Base-by-base conservation (phyloP, 768 basidiomycete species). In the Trametes cubensis region DNA sequence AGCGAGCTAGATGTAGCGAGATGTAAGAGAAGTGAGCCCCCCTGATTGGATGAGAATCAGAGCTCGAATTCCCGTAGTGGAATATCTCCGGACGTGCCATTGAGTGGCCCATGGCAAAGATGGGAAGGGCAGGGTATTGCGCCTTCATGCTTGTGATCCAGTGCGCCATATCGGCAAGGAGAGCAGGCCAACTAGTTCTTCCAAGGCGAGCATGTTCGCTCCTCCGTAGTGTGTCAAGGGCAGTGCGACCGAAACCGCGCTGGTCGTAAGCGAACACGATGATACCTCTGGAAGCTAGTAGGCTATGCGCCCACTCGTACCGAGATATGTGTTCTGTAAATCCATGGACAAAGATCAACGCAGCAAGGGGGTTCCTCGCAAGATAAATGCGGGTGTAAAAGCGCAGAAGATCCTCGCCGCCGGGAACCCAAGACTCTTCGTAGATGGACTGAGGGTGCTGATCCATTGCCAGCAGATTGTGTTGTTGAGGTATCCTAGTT, bases 181-280 rank as follows among this genome's bases (percentile, higher is more conserved):
- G 88, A 44, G 83, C 78, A 39, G 76, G 81, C 69, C 75, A 74
- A 55, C 79, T 81, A 3, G 88, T 89, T 76, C 84, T 84, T 1
- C 80, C 89, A 67, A 86, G 90, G 4, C 79, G 64, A 60, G 83
- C 83, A 40, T 70, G 68, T 62, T 79, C 81, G 72, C 83, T 84
- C 73, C 79, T 83, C 62, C 81, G 71, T 55, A 77, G 73, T 17
- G 70, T 72, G 69, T 90, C 89, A 57, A 79, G 78, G 0, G 83
- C 88, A 1, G 90, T 92, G 54, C 81, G 77, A 0, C 91, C 91
- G 64, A 86, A 92, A 0, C 90, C 90, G 46, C 91, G 85, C 71
- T 88, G 85, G 77, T 92, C 90, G 65, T 81, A 87, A 0, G 88
- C 74, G 65, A 91, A 90, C 45, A 92, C 79, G 18, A 81, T 80